Evolutionary conservation across 768 basidiomycete genomes (phyloP), one percentile per base, ranked within the genome.

Genomic region (Lactarius quietus): DNA sequence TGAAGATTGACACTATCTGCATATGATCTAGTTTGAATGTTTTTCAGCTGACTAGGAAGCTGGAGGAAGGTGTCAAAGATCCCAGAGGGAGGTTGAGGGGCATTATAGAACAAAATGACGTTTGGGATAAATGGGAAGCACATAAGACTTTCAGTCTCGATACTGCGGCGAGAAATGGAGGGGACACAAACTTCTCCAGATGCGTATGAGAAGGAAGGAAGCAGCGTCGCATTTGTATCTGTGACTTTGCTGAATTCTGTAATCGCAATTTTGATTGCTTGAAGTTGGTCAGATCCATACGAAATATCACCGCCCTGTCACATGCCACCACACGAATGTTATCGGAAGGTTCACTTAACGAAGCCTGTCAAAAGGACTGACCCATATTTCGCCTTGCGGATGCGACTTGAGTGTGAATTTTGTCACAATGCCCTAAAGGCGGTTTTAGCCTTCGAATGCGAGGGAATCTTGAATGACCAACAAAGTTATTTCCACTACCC

Each of bases 21-120:
- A 36, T 36, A 56, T 7, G 33, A 36, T 1, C 55, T 56, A 1
- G 20, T 56, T 9, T 31, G 5, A 8, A 56, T 23, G 31, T 56
- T 9, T 31, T n/a, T 7, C 15, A 35, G 33, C 36, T 81, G 33
- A 17, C 68, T 59, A 6, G 78, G 77, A 36, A 82, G 78, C 1
- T 73, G 71, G 23, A 82, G 66, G 69, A 83, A 82, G 8, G 73
- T 74, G 58, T 83, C 82, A 61, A 83, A 84, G n/a, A 81, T 76
- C 6, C 80, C 81, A 0, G 71, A 57, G 0, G 81, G 82, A 2
- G 77, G 77, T 0, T 66, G 75, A 17, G 84, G 84, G 1, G 69
- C 82, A 68, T 86, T 81, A 68, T 87, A 86, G 72, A 86, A 87
- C 23, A 86, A 5, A 45, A 7, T 18, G 5, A 23, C 26, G 15